Evolutionary conservation across 352 stramenopile genomes (phyloP), one percentile per base, ranked within the genome.

Genomic region (Phytophthora cactorum): DNA sequence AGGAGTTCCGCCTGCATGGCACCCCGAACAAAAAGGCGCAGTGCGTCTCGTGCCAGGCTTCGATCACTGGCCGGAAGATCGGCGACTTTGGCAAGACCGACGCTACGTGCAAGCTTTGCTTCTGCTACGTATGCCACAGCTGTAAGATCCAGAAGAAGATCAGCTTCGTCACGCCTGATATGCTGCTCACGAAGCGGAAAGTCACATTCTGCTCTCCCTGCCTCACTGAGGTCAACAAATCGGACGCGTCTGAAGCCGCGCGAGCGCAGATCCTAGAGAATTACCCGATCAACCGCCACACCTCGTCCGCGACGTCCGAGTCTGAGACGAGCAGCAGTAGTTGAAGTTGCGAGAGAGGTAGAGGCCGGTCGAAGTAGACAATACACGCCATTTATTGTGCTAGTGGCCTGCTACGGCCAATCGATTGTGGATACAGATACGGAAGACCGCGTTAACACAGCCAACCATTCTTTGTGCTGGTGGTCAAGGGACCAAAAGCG

Each of bases 141-240:
- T 81, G 74, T 63, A 74, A 77, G 47, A 66, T 75, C 29, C 50
- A 66, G n/a, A 72, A 79, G 53, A 77, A 77, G 36, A 55, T 82
- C 45, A 79, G 63, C 63, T 79, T 79, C 49, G 62, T 79, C 5
- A 66, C 74, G 45, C 56, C 71, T 0, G 70, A 79, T 38, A 51
- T 57, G 52, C 39, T 63, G 34, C 54, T 79, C 4, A 12, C 32
- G 2, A 67, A 63, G 45, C 43, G 67, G 47, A 79, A 79, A 31
- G 52, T 82, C 46, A 73, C 67, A 3, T 77, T 82, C 51, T 82
- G 74, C 39, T 46, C 29, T 1, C 25, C 66, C 0, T 82, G 75
- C 36, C 45, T 82, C 14, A 55, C 52, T 1, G 52, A 76, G 25
- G 54, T 61, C 29, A 63, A 55, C 52, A 50, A 57, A 1, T 70